phyloP scores from a whole-genome alignment of 352 stramenopile genomes.

The Globisporangium abappressorium region DNA sequence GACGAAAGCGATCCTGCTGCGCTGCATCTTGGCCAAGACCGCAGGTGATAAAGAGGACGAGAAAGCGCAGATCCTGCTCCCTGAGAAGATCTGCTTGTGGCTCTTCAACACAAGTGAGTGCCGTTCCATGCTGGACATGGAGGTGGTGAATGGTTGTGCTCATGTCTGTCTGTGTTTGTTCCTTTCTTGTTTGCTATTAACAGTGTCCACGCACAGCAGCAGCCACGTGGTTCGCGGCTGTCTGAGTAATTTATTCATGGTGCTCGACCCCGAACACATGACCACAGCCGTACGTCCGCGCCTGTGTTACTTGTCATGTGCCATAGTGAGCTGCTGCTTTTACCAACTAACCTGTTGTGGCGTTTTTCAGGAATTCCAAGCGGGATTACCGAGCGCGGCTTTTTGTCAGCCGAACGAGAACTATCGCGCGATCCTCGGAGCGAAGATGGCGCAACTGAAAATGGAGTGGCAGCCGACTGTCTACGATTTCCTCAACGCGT shows the following conservation, averaged over 20 bases:
- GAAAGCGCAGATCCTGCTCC: conserved; percentile 25
- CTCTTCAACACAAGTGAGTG: conserved; percentile 77
- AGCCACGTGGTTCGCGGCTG: conserved; percentile 65
- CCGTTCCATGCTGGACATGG: not conserved
- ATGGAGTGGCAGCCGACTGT: conserved; percentile 74
- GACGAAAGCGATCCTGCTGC: conserved; percentile 70
- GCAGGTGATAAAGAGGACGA: not conserved
- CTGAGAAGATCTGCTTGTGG: conserved; percentile 63
- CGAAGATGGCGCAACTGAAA: conserved; percentile 28
- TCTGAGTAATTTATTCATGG: conserved; percentile 70
- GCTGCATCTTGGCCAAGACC: conserved; percentile 37
- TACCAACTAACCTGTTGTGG: not conserved
- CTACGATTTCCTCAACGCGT: conserved; percentile 75
- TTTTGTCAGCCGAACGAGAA: conserved; percentile 55
- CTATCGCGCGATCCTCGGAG: conserved; percentile 36
- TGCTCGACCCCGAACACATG: conserved; percentile 15
- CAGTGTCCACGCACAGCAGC: conserved; percentile 75
- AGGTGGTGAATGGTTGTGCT: conserved; percentile 5
- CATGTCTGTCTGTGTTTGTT: not conserved
- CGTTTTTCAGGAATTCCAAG: conserved; percentile 33
- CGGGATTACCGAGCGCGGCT: conserved; percentile 44
- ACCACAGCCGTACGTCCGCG: conserved; percentile 7
- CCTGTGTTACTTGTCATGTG: conserved; percentile 4
- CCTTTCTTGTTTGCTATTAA: conserved; percentile 8
- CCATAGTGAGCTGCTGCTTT: not conserved